These are phyloP conservation scores for Bisporella sp. DNA, from an alignment of 2,329 filamentous ascomycete genomes.

Conservation along the genomic window DNA sequence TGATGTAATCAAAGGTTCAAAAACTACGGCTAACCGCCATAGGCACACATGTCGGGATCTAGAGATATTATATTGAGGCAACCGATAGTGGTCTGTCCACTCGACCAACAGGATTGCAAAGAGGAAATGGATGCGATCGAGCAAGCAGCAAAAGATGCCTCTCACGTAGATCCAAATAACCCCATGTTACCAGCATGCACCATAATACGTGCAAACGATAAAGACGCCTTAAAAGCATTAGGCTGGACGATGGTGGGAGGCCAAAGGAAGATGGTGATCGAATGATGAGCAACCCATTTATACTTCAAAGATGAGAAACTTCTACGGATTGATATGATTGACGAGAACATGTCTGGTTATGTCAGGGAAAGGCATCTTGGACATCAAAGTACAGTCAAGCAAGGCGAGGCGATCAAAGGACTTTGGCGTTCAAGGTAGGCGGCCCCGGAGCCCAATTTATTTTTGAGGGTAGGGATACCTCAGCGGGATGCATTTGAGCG, in stretches of 20 bases:
- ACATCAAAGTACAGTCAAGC: background rate
- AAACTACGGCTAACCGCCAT: slow-evolving; percentile 10
- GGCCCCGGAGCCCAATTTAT: background rate
- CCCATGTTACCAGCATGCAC: slow-evolving; percentile 84
- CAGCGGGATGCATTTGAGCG: background rate
- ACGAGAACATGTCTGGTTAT: background rate
- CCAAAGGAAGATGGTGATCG: slow-evolving; percentile 59
- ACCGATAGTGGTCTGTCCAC: slow-evolving; percentile 90
- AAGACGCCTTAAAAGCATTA: slow-evolving; percentile 51
- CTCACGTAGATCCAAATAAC: slow-evolving; percentile 79
- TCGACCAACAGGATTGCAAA: slow-evolving; percentile 92
- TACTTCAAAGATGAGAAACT: background rate
- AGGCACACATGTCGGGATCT: slow-evolving; percentile 85
- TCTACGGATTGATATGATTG: background rate
- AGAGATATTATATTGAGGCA: slow-evolving; percentile 84
- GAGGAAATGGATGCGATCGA: slow-evolving; percentile 99
- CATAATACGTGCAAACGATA: slow-evolving; percentile 75
- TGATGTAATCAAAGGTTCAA: slow-evolving; percentile 5
- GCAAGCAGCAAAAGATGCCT: slow-evolving; percentile 88
- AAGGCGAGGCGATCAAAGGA: background rate
- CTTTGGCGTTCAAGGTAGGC: slow-evolving; percentile 1
- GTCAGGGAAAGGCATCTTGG: background rate
- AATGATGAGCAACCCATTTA: slow-evolving; percentile 34
- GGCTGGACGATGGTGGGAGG: slow-evolving; percentile 57
- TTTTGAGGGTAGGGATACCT: background rate